Evolutionary conservation across 2,329 filamentous ascomycete species (phyloP), one percentile per base, ranked within the genome.

Genomic region (Fusarium nanum): DNA sequence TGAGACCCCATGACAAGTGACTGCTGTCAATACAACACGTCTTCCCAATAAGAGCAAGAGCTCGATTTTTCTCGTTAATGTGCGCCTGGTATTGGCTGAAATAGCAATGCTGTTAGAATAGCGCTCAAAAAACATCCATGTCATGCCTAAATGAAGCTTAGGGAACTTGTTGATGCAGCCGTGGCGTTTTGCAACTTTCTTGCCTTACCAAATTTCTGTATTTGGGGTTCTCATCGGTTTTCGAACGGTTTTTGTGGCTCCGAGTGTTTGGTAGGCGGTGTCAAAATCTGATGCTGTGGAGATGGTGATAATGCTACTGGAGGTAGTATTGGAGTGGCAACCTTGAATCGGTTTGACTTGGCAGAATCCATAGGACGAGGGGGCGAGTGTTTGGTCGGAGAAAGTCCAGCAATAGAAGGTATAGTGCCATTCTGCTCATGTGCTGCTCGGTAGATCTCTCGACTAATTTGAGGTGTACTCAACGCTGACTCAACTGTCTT

Each of bases 231-330:
- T 71, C 68, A 72, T 67, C 68, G 64, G 42, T 58, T 71, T 52
- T 64, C 65, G 10, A 65, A 60, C 50, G 67, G 67, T 28, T 61
- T 75, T 40, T 54, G 61, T 54, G 67, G 74, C 41, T 73, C 70
- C 25, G 73, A 71, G 37, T 74, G 83, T 81, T 80, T 92, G 89
- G 70, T 88, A 82, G 3, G 89, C 25, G 89, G 88, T 18, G 86
- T 88, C 53, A 89, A 76, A 60, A 89, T 88, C 68, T 87, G 85
- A 60, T 85, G 82, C 16, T 83, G 84, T 4, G 86, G 84, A 44
- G 85, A 87, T 1, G 89, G 89, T 12, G 87, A 86, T 49, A 92
- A 76, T 42, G 87, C 83, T 4, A 85, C 78, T 0, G 89, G 89
- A 7, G 89, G 89, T 5, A 91, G 79, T 25, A 90, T 83, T 48